phyloP scores from a whole-genome alignment of 768 basidiomycete species.

The Neoboletus magnificus region DNA sequence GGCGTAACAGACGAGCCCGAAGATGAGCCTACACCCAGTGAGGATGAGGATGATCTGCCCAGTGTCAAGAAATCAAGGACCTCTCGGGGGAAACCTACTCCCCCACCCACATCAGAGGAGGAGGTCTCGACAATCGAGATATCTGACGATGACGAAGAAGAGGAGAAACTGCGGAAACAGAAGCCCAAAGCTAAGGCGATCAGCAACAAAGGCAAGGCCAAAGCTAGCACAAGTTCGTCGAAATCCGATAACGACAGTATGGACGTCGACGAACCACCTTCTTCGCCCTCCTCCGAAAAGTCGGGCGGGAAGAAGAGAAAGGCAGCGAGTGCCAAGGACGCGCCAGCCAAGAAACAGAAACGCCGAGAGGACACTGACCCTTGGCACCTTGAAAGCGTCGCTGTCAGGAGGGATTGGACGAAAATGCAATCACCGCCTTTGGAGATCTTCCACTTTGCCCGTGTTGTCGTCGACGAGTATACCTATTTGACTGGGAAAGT shows the following conservation, averaged over 20 bases:
- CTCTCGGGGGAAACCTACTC: conserved; percentile 22
- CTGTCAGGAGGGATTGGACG: conserved; percentile 71
- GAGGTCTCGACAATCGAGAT: conserved; percentile 24
- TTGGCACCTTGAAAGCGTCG: conserved; percentile 65
- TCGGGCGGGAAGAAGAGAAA: conserved; percentile 46
- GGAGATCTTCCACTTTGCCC: conserved; percentile 90
- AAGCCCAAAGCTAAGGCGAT: conserved; percentile 22
- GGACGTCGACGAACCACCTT: conserved; percentile 53
- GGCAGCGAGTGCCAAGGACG: conserved; percentile 31
- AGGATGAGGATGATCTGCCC: conserved; percentile 23
- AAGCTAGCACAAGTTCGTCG: conserved; percentile 26
- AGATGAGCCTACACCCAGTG: conserved; percentile 26
- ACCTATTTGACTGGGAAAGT: conserved; percentile 84
- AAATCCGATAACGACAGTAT: conserved; percentile 45
- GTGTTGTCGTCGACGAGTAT: conserved; percentile 91
- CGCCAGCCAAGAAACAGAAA: conserved; percentile 54
- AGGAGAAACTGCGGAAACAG: conserved; percentile 34
- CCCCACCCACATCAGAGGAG: conserved; percentile 32
- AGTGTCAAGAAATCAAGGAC: conserved; percentile 21
- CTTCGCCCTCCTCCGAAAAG: conserved; percentile 34
- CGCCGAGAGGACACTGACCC: conserved; percentile 64
- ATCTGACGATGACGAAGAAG: conserved; percentile 25
- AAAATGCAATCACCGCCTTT: conserved; percentile 80
- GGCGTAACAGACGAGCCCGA: conserved; percentile 38
- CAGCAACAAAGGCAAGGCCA: conserved; percentile 20